These are phyloP conservation scores for Goniomonas avonlea DNA, from an alignment of 78 protist genomes.

Conservation along the genomic window DNA sequence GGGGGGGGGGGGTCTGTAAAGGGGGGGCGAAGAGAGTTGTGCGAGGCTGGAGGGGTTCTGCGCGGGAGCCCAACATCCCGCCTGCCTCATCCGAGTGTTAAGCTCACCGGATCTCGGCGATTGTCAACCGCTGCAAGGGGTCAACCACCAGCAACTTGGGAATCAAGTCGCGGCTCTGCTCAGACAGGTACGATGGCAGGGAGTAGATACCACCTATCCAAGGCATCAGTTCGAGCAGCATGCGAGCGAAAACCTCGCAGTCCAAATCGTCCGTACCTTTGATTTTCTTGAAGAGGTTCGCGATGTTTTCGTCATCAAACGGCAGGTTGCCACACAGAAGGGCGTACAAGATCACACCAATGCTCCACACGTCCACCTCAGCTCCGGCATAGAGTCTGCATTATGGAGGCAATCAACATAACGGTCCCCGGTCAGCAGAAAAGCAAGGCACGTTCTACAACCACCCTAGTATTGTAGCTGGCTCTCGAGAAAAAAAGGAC, in stretches of 20 bases:
- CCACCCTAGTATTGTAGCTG: no score
- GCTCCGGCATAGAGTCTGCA: constrained; percentile 84
- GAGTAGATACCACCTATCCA: constrained; percentile 68
- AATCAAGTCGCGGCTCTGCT: constrained; percentile 72
- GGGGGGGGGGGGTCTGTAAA: no score
- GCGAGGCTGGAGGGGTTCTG: no score
- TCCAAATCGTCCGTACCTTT: no score
- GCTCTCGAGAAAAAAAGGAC: not conserved
- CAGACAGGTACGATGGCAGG: constrained; percentile 71
- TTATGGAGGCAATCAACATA: not conserved
- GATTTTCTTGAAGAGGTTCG: constrained; percentile 87
- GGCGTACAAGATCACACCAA: constrained; percentile 86
- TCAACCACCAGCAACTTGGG: constrained; percentile 87
- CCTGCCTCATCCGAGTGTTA: no score
- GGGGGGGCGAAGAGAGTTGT: no score
- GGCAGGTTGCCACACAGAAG: constrained; percentile 93
- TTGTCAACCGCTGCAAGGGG: constrained; percentile 85
- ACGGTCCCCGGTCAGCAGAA: not conserved
- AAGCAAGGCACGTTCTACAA: no score
- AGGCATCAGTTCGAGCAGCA: no score
- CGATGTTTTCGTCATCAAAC: constrained; percentile 95
- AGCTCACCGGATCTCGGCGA: constrained; percentile 62
- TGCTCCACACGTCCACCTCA: constrained; percentile 84
- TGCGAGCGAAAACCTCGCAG: no score
- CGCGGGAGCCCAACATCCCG: no score